Base-by-base conservation (phyloP, 1,284 basidiomycete genomes). In the Uromyces viciae-fabae region DNA sequence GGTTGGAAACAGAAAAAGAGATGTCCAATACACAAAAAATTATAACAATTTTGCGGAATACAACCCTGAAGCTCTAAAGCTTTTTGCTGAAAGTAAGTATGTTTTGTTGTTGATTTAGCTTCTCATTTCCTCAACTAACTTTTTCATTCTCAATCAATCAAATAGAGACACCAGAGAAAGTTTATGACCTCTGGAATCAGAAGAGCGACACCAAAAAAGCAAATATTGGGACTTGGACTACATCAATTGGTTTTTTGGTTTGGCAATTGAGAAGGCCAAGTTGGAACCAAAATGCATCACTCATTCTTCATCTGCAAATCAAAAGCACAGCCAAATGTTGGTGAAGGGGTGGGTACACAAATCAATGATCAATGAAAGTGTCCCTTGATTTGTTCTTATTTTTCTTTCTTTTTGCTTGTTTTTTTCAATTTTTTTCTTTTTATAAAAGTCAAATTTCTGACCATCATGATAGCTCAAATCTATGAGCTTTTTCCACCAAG, bases 401-500 rank as follows among this genome's bases (percentile, higher is more conserved):
- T 60, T 7, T 31, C 2, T 19, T 7, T 3, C 28, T 9, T 7
- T 25, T 8, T 19, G 7, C 19, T 56, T 7, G 54, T 22, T n/a
- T 56, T 56, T 8, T 22, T 56, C 28, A 19, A 14, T 60, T 31
- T 60, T 60, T 9, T 28, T 31, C n/a, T n/a, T n/a, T n/a, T n/a
- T n/a, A n/a, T n/a, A n/a, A n/a, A n/a, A n/a, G n/a, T n/a, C n/a
- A n/a, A n/a, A n/a, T n/a, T n/a, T n/a, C n/a, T n/a, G n/a, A n/a
- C n/a, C n/a, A n/a, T n/a, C n/a, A n/a, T n/a, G n/a, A 19, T 28
- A 60, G 56, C 25, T 60, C n/a, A 60, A 28, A 19, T 60, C 56
- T 3, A 60, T 60, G n/a, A 60, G 56, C 56, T 60, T 60, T 31
- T 60, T 60, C 56, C 56, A 60, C 19, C 56, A 60, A 60, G 56